A percentile compares a stretch with the other conserved stretches of the same genome.
These are phyloP conservation scores for Coniferiporia weirii DNA, from an alignment of 1,284 basidiomycete genomes.

Conservation along the genomic window DNA sequence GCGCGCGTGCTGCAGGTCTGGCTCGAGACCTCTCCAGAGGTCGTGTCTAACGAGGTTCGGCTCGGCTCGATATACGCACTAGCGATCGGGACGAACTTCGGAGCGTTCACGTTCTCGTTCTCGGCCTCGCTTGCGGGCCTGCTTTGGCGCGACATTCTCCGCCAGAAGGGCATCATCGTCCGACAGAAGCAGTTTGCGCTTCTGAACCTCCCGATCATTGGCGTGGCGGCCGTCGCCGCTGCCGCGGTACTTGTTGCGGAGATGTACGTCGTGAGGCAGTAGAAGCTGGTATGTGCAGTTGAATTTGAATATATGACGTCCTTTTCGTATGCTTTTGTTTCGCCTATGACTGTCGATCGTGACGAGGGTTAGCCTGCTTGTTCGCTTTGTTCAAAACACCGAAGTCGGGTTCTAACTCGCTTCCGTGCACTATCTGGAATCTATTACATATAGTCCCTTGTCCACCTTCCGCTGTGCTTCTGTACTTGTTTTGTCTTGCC, in stretches of 20 bases:
- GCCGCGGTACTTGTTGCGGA: conserved; percentile 17
- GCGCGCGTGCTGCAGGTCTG: conserved; percentile 51
- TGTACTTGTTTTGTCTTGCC: no score
- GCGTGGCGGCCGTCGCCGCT: conserved; percentile 23
- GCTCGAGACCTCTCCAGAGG: conserved; percentile 22
- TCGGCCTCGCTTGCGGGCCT: conserved; percentile 88
- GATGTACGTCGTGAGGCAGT: conserved; percentile 10
- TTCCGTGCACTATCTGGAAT: no score
- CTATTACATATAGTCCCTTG: no score
- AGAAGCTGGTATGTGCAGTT: background rate
- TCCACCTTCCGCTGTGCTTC: no score
- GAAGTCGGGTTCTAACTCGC: no score
- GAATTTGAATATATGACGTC: no score
- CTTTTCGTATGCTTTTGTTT: no score
- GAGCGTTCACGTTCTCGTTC: conserved; percentile 89
- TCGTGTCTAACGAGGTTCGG: conserved; percentile 26
- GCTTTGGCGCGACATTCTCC: conserved; percentile 79
- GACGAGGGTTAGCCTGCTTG: no score
- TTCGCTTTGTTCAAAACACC: no score
- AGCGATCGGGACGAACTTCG: conserved; percentile 86
- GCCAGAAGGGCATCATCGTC: conserved; percentile 75
- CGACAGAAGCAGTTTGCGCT: conserved; percentile 61
- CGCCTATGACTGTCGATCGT: no score
- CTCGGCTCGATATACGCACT: conserved; percentile 49
- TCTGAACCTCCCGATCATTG: conserved; percentile 63